phyloP scores from a whole-genome alignment of 2,329 filamentous ascomycete genomes.

The Fusarium nodosum region DNA sequence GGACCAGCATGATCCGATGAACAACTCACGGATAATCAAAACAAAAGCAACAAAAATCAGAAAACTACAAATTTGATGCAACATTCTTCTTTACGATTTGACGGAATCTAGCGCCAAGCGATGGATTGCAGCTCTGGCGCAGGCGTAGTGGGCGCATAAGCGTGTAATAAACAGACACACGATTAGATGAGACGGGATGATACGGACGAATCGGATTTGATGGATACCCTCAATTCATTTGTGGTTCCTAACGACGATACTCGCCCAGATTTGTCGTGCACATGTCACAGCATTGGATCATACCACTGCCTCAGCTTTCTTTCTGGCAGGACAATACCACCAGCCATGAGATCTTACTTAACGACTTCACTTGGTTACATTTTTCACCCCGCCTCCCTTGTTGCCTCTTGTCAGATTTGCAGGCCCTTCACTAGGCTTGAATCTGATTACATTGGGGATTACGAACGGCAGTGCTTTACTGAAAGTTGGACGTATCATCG shows the following conservation, averaged over 20 bases:
- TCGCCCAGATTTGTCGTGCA: constrained; percentile 26
- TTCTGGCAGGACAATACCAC: constrained; percentile 22
- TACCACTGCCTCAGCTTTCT: constrained; percentile 21
- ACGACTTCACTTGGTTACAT: constrained; percentile 41
- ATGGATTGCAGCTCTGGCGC: constrained; percentile 33
- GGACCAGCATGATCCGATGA: constrained; percentile 58
- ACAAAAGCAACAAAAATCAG: constrained; percentile 32
- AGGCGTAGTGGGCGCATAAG: constrained; percentile 40
- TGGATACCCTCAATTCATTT: constrained; percentile 43
- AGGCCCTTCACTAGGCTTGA: not conserved
- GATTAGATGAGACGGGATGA: constrained; percentile 40
- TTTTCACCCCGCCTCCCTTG: constrained; percentile 30
- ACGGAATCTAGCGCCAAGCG: constrained; percentile 43
- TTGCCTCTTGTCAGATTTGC: not conserved
- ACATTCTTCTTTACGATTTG: constrained; percentile 44
- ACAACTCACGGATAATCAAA: constrained; percentile 20
- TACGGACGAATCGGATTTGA: constrained; percentile 43
- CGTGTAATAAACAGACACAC: constrained; percentile 42
- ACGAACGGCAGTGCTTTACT: constrained; percentile 25
- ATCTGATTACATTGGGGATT: constrained; percentile 10
- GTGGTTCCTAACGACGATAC: constrained; percentile 34
- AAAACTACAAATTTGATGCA: constrained; percentile 32
- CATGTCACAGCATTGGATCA: constrained; percentile 24
- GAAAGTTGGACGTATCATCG: constrained; percentile 39
- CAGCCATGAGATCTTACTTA: constrained; percentile 29